Evolutionary conservation across 1,284 basidiomycete species (phyloP).

Genomic region (Trametes sp.): DNA sequence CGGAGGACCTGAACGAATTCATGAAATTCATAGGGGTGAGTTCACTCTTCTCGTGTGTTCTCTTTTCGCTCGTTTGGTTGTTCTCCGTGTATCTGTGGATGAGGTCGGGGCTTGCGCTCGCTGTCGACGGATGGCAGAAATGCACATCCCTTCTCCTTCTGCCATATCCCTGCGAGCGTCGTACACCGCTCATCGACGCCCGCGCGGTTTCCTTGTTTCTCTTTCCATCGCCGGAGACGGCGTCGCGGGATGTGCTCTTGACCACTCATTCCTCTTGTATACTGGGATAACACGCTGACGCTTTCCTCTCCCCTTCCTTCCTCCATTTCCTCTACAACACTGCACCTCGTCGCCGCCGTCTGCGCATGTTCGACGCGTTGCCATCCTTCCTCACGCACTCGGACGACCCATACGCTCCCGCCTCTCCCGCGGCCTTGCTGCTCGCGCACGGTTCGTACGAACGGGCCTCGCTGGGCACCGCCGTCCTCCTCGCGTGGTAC

Average conservation of each 20-base stretch:
- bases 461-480: slow-evolving; percentile 19
- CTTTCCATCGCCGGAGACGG: not conserved
- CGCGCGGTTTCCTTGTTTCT: no score
- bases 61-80: not conserved
- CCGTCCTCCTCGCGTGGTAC: slow-evolving; percentile 4
- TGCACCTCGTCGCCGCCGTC: no score
- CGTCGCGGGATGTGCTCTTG: not conserved
- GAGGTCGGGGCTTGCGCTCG: not conserved
- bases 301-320: not conserved
- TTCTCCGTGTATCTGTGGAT: no score
- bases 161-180: no score
- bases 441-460: slow-evolving; percentile 3
- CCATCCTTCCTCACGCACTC: not conserved
- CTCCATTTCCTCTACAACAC: not conserved
- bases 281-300: slow-evolving; percentile 11
- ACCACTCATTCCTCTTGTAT: not conserved
- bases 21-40: slow-evolving; percentile 57
- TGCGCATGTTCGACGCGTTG: not conserved
- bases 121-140: no score
- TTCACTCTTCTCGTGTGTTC: slow-evolving; percentile 13
- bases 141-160: no score
- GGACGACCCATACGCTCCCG: not conserved
- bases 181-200: no score
- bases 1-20: slow-evolving; percentile 47
- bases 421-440: no score